phyloP scores from a whole-genome alignment of 257 asterid species.

The Solanum bulbocastanum region DNA sequence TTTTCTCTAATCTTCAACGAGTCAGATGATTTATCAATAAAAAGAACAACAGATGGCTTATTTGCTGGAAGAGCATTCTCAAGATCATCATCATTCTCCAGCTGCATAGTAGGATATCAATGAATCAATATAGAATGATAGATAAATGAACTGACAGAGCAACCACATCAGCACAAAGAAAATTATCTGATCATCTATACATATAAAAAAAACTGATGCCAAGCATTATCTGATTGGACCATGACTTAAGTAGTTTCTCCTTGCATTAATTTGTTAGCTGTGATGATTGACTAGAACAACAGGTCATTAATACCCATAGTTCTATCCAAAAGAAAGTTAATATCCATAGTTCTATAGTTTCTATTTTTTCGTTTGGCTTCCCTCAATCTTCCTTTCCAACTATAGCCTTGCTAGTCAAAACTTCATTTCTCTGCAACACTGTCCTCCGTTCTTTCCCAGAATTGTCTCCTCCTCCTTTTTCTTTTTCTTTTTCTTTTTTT shows the following conservation, averaged over 20 bases:
- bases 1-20: slow-evolving; percentile 40
- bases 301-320: background rate
- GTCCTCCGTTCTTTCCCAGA: background rate
- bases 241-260: background rate
- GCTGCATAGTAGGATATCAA: slow-evolving; percentile 35
- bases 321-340: background rate
- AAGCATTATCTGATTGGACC: background rate
- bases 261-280: background rate
- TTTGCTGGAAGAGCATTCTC: slow-evolving; percentile 53
- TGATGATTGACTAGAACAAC: background rate
- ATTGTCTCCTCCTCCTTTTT: background rate
- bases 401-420: background rate
- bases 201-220: background rate
- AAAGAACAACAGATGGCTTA: slow-evolving; percentile 74
- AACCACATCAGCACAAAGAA: background rate
- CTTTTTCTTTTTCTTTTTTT: background rate
- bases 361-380: background rate
- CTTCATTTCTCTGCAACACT: background rate
- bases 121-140: background rate
- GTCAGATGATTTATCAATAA: slow-evolving; percentile 78
- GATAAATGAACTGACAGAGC: background rate
- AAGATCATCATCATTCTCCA: slow-evolving; percentile 50
- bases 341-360: background rate
- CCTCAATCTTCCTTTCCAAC: background rate
- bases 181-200: background rate